Base-by-base conservation (phyloP, 73 alveolate species). In the Durusdinium trenchii region DNA sequence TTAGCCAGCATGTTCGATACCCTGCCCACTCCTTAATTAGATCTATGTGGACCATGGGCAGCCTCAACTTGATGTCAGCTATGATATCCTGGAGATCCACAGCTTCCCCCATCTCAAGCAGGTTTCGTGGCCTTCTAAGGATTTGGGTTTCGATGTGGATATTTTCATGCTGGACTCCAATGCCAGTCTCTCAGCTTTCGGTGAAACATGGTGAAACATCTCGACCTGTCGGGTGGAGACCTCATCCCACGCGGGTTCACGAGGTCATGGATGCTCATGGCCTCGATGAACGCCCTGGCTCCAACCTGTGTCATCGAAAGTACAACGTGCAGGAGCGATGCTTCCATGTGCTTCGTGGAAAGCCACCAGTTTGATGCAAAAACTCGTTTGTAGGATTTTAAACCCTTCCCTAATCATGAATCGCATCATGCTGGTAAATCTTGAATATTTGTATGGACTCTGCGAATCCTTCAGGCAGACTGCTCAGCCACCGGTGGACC, bases 401-500 rank as follows among this genome's bases (percentile, higher is more conserved):
- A 60, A 60, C 6, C 32, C 23, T 23, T 57, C 69, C 23, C n/a
- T 2, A 60, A 23, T 57, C 87, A 43, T 78, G 85, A 36, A 2
- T 12, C 73, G 3, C 73, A 1, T 23, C 73, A 60, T n/a, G n/a
- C n/a, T n/a, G n/a, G n/a, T n/a, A n/a, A 23, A 57, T 57, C 12
- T 23, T 57, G 69, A 12, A 57, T 12, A 23, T 57, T 12, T 57
- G 12, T 23, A 23, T 60, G 73, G 18, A 23, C n/a, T 23, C 30
- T 23, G 30, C 30, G 3, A 2, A 60, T 60, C 69, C 69, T 48
- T 62, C 83, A 87, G 95, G 95, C 95, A 1, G 78, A 64, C 71
- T 87, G 95, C 46, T 87, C 95, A 47, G 95, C 95, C 30, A 87
- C 95, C 32, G 95, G 95, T 3, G 95, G 95, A 38, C 95, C 95